phyloP scores from a whole-genome alignment of 495 filamentous ascomycete genomes.

The Penicillium pulvis region DNA sequence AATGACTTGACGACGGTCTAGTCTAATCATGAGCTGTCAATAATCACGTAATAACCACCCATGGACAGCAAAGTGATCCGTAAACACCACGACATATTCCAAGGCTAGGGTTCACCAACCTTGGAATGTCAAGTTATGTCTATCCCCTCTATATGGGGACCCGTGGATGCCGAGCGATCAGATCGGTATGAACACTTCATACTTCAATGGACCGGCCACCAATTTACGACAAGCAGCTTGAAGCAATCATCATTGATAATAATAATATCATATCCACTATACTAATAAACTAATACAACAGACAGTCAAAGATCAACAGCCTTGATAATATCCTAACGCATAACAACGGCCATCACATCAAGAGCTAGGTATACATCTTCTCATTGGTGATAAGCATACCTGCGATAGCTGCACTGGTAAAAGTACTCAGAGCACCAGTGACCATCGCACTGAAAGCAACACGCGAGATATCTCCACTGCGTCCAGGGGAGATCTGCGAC shows the following conservation, averaged over 20 bases:
- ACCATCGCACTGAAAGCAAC: conserved; percentile 78
- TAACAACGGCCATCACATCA: neutral
- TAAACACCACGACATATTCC: too few species aligned
- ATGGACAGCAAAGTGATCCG: too few species aligned
- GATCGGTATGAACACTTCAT: too few species aligned
- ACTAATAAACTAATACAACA: neutral
- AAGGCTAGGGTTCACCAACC: too few species aligned
- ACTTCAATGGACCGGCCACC: too few species aligned
- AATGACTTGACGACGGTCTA: neutral
- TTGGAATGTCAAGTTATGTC: neutral
- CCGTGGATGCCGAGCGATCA: too few species aligned
- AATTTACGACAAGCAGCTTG: neutral
- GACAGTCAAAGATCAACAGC: too few species aligned
- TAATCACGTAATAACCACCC: neutral
- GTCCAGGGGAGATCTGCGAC: conserved; percentile 72
- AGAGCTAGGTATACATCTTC: conserved; percentile 27
- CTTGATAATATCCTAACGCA: neutral
- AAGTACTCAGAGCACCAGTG: conserved; percentile 74
- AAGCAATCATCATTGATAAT: neutral
- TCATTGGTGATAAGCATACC: conserved; percentile 70
- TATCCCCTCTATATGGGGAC: neutral
- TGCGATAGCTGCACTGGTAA: conserved; percentile 81
- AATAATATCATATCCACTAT: neutral
- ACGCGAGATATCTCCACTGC: conserved; percentile 72
- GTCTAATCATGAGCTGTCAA: neutral